These are phyloP conservation scores for Lichina pygmaea DNA, from an alignment of 495 filamentous ascomycete genomes.

Conservation along the genomic window DNA sequence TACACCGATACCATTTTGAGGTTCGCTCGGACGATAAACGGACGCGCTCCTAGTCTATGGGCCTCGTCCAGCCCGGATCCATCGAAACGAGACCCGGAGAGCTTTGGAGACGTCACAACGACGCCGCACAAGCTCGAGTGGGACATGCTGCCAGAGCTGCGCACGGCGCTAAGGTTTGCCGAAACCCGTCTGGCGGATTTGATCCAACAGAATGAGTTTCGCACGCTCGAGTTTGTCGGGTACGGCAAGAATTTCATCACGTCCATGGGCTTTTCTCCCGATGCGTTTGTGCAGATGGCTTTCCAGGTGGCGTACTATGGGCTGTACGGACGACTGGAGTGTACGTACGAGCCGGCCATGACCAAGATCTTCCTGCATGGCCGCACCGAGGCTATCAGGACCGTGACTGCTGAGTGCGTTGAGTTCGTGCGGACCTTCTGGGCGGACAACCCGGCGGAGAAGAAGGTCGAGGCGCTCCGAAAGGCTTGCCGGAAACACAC, in stretches of 20 bases:
- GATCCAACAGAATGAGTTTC: slow-evolving; percentile 89
- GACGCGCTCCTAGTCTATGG: slow-evolving; percentile 78
- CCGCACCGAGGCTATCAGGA: slow-evolving; percentile 76
- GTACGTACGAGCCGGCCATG: slow-evolving; percentile 95
- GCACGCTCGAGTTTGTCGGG: slow-evolving; percentile 63
- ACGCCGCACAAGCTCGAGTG: slow-evolving; percentile 92
- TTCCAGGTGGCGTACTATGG: slow-evolving; percentile 98
- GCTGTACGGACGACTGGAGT: slow-evolving; percentile 79
- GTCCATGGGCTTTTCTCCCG: slow-evolving; percentile 83
- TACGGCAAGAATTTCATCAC: slow-evolving; percentile 98
- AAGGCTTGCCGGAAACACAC: slow-evolving; percentile 66
- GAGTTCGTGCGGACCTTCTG: slow-evolving; percentile 88
- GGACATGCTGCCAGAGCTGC: slow-evolving; percentile 86
- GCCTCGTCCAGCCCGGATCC: slow-evolving; percentile 77
- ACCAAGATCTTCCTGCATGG: slow-evolving; percentile 85
- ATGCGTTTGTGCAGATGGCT: slow-evolving; percentile 97
- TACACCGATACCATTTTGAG: slow-evolving; percentile 97
- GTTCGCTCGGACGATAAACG: slow-evolving; percentile 89
- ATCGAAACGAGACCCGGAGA: slow-evolving; percentile 72
- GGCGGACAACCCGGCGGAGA: slow-evolving; percentile 56
- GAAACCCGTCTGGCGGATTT: slow-evolving; percentile 86
- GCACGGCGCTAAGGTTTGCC: slow-evolving; percentile 76
- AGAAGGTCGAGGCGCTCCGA: slow-evolving; percentile 63
- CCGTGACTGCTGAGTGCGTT: slow-evolving; percentile 53
- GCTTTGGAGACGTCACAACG: slow-evolving; percentile 83